phyloP scores from a whole-genome alignment of 192 early-diverging fungal species.

The Gonapodya prolifera region DNA sequence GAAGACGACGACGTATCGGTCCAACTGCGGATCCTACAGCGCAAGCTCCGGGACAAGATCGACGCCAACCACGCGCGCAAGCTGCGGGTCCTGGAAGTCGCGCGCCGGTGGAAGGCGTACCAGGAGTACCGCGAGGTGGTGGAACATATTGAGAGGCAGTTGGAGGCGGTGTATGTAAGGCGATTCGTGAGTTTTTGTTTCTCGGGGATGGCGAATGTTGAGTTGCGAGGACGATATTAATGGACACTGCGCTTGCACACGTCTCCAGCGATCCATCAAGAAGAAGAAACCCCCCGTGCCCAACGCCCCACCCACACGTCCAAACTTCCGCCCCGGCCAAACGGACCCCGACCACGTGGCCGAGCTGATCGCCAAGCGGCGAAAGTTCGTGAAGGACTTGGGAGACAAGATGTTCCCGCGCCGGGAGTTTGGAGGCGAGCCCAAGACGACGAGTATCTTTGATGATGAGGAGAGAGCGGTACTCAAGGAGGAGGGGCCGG shows the following conservation, averaged over 20 bases:
- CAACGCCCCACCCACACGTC: neutral
- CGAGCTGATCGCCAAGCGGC: neutral
- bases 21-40: slow-evolving; percentile 50
- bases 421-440: too few relatives aligned
- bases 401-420: too few relatives aligned
- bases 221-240: neutral
- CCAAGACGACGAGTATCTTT: too few relatives aligned
- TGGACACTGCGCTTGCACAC: neutral
- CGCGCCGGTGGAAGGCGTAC: slow-evolving; percentile 59
- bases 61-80: slow-evolving; percentile 56
- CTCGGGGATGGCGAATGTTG: too few relatives aligned
- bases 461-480: too few relatives aligned
- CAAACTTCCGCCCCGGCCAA: neutral
- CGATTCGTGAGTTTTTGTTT: slow-evolving; percentile 57
- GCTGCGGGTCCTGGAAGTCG: slow-evolving; percentile 46
- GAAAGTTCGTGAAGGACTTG: neutral
- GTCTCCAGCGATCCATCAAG: neutral
- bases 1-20: slow-evolving; percentile 34
- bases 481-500: too few relatives aligned
- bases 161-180: slow-evolving; percentile 76
- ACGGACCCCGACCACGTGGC: neutral
- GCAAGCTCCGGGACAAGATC: slow-evolving; percentile 56
- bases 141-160: slow-evolving; percentile 78
- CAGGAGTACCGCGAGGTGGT: slow-evolving; percentile 80
- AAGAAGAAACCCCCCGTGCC: neutral